Evolutionary conservation across 805 yeast species (phyloP).

Genomic region (Barnettozyma vustinii): DNA sequence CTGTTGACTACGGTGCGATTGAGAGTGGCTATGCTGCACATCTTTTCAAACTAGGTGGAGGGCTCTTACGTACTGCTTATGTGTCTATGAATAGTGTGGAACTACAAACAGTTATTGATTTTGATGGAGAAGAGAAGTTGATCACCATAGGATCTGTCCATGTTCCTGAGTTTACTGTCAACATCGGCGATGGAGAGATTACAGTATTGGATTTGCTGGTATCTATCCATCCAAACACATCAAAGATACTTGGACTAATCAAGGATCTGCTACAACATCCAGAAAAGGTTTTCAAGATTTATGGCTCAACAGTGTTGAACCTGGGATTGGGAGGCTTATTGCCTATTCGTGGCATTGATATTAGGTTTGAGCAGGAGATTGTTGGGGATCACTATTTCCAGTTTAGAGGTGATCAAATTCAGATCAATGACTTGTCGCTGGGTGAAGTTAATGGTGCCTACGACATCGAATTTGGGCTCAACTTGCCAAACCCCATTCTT

Average conservation of each 20-base stretch:
- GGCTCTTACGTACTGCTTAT: conserved; percentile 23
- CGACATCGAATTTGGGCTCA: conserved; percentile 18
- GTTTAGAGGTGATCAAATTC: conserved; percentile 17
- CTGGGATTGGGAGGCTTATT: conserved; percentile 28
- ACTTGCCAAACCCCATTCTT: conserved; percentile 22
- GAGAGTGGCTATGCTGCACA: conserved; percentile 22
- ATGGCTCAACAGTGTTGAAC: conserved; percentile 30
- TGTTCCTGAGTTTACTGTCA: conserved; percentile 30
- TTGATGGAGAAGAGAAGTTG: conserved; percentile 8
- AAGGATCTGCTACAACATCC: conserved; percentile 29
- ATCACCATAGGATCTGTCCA: conserved; percentile 29
- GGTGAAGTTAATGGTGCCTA: conserved; percentile 13
- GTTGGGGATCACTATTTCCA: conserved; percentile 20
- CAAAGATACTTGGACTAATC: conserved; percentile 29
- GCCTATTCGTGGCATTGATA: conserved; percentile 27
- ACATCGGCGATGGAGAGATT: conserved; percentile 23
- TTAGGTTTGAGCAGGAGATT: conserved; percentile 29
- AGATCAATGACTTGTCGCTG: conserved; percentile 23
- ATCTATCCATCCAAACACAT: conserved; percentile 29
- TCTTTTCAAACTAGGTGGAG: conserved; percentile 31
- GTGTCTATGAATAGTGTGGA: conserved; percentile 29
- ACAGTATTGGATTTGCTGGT: conserved; percentile 27
- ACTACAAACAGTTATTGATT: conserved; percentile 22
- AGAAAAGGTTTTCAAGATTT: conserved; percentile 26
- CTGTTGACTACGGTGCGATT: conserved; percentile 29